These are phyloP conservation scores for Phyllosticta ampelicida DNA, from an alignment of 2,329 filamentous ascomycete genomes.

Conservation along the genomic window DNA sequence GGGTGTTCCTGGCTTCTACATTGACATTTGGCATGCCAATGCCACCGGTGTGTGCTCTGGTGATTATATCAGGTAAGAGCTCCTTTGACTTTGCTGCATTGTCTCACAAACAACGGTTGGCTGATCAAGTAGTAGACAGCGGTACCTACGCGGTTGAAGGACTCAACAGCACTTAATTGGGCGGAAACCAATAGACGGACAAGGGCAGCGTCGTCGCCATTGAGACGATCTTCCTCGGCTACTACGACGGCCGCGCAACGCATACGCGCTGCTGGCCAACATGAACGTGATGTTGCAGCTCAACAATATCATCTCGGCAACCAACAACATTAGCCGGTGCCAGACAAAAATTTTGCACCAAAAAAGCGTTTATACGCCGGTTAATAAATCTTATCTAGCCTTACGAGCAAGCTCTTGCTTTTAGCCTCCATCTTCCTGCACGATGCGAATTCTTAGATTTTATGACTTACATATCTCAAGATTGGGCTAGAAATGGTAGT, in stretches of 20 bases:
- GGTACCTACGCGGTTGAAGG: slow-evolving; percentile 19
- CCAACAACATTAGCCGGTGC: slow-evolving; percentile 37
- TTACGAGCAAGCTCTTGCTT: too few relatives aligned
- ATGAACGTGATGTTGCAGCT: slow-evolving; percentile 29
- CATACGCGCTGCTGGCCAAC: slow-evolving; percentile 30
- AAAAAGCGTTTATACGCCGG: too few relatives aligned
- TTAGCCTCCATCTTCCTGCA: too few relatives aligned
- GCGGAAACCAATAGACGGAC: slow-evolving; percentile 39
- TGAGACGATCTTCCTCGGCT: slow-evolving; percentile 38
- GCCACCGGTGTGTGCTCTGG: slow-evolving; percentile 34
- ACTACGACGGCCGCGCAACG: slow-evolving; percentile 27
- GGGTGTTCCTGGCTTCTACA: slow-evolving; percentile 36
- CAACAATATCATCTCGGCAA: slow-evolving; percentile 43
- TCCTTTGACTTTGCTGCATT: neutral
- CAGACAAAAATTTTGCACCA: too few relatives aligned
- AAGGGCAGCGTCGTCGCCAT: slow-evolving; percentile 39
- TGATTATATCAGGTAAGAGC: neutral
- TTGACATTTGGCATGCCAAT: slow-evolving; percentile 44
- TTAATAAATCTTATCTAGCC: too few relatives aligned
- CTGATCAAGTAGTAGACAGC: slow-evolving; percentile 32
- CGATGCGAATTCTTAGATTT: too few relatives aligned
- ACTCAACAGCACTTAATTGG: slow-evolving; percentile 31
- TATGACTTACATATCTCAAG: too few relatives aligned
- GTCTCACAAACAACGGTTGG: slow-evolving; percentile 6
- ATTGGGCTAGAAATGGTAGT: too few relatives aligned